phyloP scores from a whole-genome alignment of 352 stramenopile genomes.

The Globisporangium radiosum region DNA sequence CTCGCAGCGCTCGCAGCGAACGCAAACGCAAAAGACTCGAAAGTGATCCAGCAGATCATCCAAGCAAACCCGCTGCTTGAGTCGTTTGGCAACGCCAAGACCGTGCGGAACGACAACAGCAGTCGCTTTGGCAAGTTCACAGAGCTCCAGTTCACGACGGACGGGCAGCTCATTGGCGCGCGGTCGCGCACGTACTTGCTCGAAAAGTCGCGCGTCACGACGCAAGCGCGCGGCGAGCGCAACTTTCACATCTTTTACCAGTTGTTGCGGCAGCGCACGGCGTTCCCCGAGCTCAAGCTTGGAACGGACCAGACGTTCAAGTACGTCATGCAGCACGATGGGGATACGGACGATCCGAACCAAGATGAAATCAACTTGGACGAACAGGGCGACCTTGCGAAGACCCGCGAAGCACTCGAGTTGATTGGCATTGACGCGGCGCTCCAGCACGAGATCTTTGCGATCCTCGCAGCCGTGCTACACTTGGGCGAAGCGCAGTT shows the following conservation, averaged over 20 bases:
- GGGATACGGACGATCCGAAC: neutral
- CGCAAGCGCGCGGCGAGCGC: constrained; percentile 76
- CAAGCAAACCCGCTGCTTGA: constrained; percentile 87
- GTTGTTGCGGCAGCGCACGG: constrained; percentile 53
- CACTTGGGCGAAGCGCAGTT: constrained; percentile 92
- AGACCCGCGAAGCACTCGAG: constrained; percentile 80
- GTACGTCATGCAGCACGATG: constrained; percentile 40
- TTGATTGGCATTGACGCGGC: constrained; percentile 85
- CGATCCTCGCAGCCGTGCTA: constrained; percentile 86
- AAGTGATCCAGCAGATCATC: constrained; percentile 94
- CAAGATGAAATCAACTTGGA: constrained; percentile 32
- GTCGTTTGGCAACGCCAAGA: constrained; percentile 85
- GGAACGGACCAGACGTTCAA: constrained; percentile 41
- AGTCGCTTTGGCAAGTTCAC: constrained; percentile 86
- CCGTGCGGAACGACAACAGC: constrained; percentile 82
- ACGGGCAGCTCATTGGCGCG: constrained; percentile 72
- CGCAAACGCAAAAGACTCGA: constrained; percentile 68
- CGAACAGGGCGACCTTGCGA: constrained; percentile 51
- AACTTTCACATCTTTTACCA: constrained; percentile 96
- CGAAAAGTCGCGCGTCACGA: constrained; percentile 89
- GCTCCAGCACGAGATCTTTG: constrained; percentile 82
- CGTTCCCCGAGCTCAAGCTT: constrained; percentile 59
- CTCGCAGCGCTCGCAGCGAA: constrained; percentile 83
- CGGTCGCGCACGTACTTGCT: constrained; percentile 87
- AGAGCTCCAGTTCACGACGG: constrained; percentile 72